Evolutionary conservation across 352 stramenopile genomes (phyloP), one percentile per base, ranked within the genome.

Genomic region (Aphanomyces astaci): DNA sequence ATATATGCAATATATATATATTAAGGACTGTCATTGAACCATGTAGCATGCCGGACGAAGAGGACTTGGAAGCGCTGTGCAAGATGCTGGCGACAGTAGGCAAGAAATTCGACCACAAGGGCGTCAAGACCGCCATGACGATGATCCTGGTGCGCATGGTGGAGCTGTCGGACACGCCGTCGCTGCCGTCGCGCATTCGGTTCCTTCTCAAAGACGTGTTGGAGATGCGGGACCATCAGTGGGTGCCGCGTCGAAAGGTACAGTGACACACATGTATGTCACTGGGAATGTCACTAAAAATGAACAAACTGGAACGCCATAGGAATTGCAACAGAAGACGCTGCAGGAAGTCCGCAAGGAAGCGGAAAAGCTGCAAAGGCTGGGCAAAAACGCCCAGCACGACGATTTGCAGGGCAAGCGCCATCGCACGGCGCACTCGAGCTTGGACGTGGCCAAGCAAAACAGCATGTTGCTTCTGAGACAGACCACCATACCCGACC

Each of bases 331-430:
- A 75, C 82, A 94, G 57, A 90, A 94, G 62, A 94, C 87, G 1
- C 73, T 95, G 32, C 81, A 92, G 0, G 84, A 95, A 77, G 81
- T 95, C 28, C 83, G 87, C 25, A 79, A 73, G 4, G 87, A 95
- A 65, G 87, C 87, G 13, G 79, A 90, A 64, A 88, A 91, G 65
- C 74, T 95, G 7, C 85, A 94, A 63, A 78, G 83, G 52, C 82
- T 90, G 59, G 87, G 87, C 70, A 93, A 95, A 63, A 95, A 95
- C 71, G 87, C 87, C 1, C 87, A 95, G 69, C 87, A 95, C 71
- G 87, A 94, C 57, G 76, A 94, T 36, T 65, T 95, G 24, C 76
- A 76, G 19, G 72, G 85, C 15, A 85, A 84, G 24, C 85, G 87
- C 33, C 81, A 86, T 31, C 92, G 92, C 71, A 85, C 82, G 0